Evolutionary conservation across 2,329 filamentous ascomycete species (phyloP).

Genomic region (Botrytis fragariae): DNA sequence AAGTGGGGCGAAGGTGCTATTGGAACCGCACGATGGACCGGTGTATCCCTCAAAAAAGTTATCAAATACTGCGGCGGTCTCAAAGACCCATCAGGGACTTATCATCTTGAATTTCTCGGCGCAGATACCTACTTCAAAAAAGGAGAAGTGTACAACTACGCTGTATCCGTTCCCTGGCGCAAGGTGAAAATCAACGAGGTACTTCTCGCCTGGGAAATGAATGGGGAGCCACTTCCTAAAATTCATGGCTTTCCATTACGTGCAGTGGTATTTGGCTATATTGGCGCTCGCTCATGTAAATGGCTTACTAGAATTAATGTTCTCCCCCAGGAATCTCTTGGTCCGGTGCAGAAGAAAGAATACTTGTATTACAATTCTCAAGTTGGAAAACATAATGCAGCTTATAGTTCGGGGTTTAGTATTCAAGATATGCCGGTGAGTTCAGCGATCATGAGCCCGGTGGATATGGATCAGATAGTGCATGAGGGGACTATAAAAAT

Average conservation of each 20-base stretch:
- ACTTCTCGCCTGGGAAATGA: conserved; percentile 66
- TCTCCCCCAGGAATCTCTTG: conserved; percentile 53
- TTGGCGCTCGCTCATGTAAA: conserved; percentile 66
- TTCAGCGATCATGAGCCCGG: conserved; percentile 57
- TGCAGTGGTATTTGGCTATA: conserved; percentile 61
- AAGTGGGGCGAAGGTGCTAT: conserved; percentile 66
- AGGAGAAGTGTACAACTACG: conserved; percentile 60
- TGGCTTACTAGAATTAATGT: conserved; percentile 65
- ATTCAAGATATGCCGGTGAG: conserved; percentile 70
- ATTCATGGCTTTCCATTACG: conserved; percentile 67
- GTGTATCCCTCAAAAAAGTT: conserved; percentile 65
- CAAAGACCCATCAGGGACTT: conserved; percentile 43
- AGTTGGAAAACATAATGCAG: conserved; percentile 57
- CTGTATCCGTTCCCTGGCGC: conserved; percentile 62
- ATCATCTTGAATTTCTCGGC: conserved; percentile 67
- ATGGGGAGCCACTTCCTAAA: conserved; percentile 57
- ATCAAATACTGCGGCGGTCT: conserved; percentile 69
- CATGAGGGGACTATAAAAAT: conserved; percentile 40
- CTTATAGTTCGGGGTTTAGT: conserved; percentile 61
- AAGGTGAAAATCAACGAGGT: conserved; percentile 68
- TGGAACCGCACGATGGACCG: conserved; percentile 60
- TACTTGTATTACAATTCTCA: conserved; percentile 66
- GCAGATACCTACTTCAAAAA: conserved; percentile 74
- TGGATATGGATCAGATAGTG: conserved; percentile 48
- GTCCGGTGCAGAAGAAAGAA: conserved; percentile 64